These are phyloP conservation scores for Brettanomyces anomalus DNA, from an alignment of 805 yeast genomes.

Conservation along the genomic window DNA sequence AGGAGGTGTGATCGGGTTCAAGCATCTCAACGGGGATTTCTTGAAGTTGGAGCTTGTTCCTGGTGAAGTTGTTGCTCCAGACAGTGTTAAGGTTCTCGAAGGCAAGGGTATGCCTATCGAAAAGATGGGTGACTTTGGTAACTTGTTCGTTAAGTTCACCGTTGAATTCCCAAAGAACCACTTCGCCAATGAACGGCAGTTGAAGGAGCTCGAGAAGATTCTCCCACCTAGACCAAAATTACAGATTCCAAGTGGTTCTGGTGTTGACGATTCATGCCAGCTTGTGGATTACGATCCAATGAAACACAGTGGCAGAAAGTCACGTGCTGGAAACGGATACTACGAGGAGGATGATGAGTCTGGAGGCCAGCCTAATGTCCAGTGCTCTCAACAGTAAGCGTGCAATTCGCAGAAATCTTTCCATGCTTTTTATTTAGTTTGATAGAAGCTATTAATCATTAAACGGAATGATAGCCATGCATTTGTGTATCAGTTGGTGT, in stretches of 20 bases:
- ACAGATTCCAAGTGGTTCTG: constrained; percentile 60
- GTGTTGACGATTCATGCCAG: constrained; percentile 56
- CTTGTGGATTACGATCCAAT: constrained; percentile 20
- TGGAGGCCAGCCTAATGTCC: constrained; percentile 64
- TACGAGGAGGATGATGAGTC: constrained; percentile 47
- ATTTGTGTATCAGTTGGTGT: no score
- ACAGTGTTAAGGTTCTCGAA: constrained; percentile 67
- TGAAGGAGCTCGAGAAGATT: constrained; percentile 62
- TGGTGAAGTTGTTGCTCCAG: constrained; percentile 91
- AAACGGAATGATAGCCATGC: no score
- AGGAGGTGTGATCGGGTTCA: constrained; percentile 84
- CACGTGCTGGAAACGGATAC: constrained; percentile 35
- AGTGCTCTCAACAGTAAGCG: constrained; percentile 85
- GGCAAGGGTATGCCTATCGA: constrained; percentile 97
- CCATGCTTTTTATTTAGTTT: no score
- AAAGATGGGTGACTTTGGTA: constrained; percentile 83
- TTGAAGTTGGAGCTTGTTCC: constrained; percentile 75
- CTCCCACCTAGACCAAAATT: constrained; percentile 69
- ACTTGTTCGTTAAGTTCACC: constrained; percentile 76
- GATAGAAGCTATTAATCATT: no score
- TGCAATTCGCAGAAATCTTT: background rate
- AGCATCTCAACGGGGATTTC: constrained; percentile 90
- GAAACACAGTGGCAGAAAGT: constrained; percentile 25
- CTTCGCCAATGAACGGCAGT: constrained; percentile 67
- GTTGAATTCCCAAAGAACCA: constrained; percentile 78